These are phyloP conservation scores for Colletotrichum sp. DNA, from an alignment of 2,329 filamentous ascomycete genomes.

Conservation along the genomic window DNA sequence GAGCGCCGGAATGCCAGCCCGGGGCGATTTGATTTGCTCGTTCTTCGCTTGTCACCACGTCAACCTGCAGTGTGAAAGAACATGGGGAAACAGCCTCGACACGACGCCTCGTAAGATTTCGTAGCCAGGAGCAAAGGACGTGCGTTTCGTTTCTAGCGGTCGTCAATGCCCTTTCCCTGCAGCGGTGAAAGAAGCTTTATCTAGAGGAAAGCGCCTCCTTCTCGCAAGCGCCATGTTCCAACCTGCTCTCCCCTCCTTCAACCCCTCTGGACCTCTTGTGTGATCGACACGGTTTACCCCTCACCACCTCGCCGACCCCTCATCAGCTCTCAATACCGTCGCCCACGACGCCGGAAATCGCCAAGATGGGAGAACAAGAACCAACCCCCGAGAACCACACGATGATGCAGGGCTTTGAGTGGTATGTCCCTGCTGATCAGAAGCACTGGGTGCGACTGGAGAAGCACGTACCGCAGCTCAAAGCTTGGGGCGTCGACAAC, in stretches of 20 bases:
- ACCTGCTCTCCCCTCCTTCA: not conserved
- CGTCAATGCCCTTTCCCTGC: not conserved
- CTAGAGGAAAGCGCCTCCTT: not conserved
- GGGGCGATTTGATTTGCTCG: not conserved
- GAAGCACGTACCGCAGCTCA: slow-evolving; percentile 60
- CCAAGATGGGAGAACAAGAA: slow-evolving; percentile 21
- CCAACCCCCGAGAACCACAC: slow-evolving; percentile 51
- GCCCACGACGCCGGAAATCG: not conserved
- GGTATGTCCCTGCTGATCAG: slow-evolving; percentile 70
- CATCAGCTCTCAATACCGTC: not conserved
- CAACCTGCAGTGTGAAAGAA: not conserved
- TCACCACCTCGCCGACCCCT: not conserved
- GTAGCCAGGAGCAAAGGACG: not conserved
- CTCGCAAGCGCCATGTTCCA: not conserved
- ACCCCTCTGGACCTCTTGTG: not conserved
- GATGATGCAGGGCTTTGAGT: slow-evolving; percentile 77
- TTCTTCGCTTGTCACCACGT: not conserved
- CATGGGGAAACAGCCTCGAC: not conserved
- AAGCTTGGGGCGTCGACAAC: slow-evolving; percentile 66
- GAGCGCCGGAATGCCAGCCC: not conserved
- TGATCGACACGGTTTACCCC: not conserved
- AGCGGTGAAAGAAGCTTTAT: not conserved
- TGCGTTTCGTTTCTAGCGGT: not conserved
- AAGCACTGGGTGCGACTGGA: slow-evolving; percentile 68
- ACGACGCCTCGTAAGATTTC: not conserved